These are phyloP conservation scores for Domatiomyces globalis DNA, from an alignment of 2,329 filamentous ascomycete species.

Conservation along the genomic window DNA sequence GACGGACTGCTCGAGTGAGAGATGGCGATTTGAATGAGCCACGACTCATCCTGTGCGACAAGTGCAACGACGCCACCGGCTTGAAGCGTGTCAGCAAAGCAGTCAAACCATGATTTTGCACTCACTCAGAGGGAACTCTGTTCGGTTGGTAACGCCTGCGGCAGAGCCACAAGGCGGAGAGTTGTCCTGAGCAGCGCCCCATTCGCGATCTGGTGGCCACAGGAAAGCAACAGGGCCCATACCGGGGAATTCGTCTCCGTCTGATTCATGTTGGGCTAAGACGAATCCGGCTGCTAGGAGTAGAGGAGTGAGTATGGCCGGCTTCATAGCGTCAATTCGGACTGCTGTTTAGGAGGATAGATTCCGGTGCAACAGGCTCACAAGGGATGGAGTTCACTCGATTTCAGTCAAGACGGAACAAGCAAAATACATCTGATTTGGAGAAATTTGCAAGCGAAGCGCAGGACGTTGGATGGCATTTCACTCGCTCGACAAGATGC, in stretches of 20 bases:
- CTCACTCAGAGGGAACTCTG: slow-evolving; percentile 42
- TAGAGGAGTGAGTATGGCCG: neutral
- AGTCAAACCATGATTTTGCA: slow-evolving; percentile 32
- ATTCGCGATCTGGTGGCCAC: slow-evolving; percentile 45
- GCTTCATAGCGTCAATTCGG: neutral
- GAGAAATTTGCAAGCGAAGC: too few species aligned
- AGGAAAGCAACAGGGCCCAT: slow-evolving; percentile 48
- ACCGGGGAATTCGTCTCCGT: slow-evolving; percentile 8
- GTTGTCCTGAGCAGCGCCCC: slow-evolving; percentile 42
- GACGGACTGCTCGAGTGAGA: neutral
- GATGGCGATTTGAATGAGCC: slow-evolving; percentile 23
- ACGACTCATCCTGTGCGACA: slow-evolving; percentile 48
- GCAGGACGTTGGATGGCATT: too few species aligned
- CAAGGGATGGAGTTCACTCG: too few species aligned
- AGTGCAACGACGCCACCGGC: slow-evolving; percentile 43
- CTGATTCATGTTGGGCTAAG: slow-evolving; percentile 3
- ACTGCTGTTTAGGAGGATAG: neutral
- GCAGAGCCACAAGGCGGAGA: slow-evolving; percentile 43
- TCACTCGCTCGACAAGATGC: neutral
- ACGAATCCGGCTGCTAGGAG: slow-evolving; percentile 1
- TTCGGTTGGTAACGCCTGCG: slow-evolving; percentile 36
- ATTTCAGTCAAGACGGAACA: too few species aligned
- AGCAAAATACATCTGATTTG: too few species aligned
- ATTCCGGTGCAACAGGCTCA: neutral
- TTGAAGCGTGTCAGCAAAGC: neutral